Base-by-base conservation (phyloP, 805 yeast species). In the Candida pseudofarinosa region DNA sequence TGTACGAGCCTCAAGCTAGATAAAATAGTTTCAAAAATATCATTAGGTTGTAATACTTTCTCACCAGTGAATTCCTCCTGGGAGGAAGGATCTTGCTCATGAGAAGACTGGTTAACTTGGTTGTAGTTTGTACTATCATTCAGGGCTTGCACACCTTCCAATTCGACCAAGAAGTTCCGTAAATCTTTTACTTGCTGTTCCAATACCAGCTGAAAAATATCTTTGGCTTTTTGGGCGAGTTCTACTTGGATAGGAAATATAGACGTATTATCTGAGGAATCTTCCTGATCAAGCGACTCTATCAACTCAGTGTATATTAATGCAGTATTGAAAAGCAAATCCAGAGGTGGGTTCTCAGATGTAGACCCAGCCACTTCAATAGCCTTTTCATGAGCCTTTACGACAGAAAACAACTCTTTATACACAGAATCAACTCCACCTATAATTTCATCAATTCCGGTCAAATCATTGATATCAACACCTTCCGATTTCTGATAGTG, bases 401-500 rank as follows among this genome's bases (percentile, higher is more conserved):
- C 59, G 8, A 78, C 63, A 5, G 46, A 43, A 0, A 45, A 35
- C 35, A 78, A 55, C 2, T 61, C 57, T 47, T 73, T 74, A 2
- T 77, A 56, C 6, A 78, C 74, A 2, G 71, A 61, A 7, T 42
- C 40, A 1, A 33, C 37, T n/a, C 49, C 53, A 8, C 50, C 64
- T 14, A 65, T 41, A 3, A 60, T 69, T 33, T 65, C 73, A 15
- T 55, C 64, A 3, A 67, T 60, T 36, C 62, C 63, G n/a, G 30
- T 44, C 41, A 69, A 54, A 8, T 52, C 56, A n/a, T 49, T 39
- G 1, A 66, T 35, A 41, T 63, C 53, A 2, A 77, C 67, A 0
- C 73, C 76, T 10, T 79, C 81, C 6, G 68, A 65, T 39, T 73
- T 73, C 38, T 67, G 59, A 46, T 73, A 77, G 39, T 73, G 76